Evolutionary conservation across 2,329 filamentous ascomycete genomes (phyloP), one percentile per base, ranked within the genome.

Genomic region (Raffaelea arxii): DNA sequence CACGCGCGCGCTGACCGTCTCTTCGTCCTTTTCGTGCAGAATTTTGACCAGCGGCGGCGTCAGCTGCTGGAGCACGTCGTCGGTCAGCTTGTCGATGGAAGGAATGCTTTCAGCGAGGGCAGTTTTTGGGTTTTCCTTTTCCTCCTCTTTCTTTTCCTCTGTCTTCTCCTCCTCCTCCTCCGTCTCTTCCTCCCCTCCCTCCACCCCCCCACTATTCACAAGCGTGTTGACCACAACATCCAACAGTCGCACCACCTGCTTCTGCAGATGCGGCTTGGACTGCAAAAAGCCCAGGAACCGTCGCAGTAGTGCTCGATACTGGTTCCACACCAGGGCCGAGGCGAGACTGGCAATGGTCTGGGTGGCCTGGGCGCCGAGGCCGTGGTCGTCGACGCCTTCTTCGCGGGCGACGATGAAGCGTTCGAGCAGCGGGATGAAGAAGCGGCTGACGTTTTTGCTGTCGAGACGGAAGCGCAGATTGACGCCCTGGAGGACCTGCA

Each of bases 21-120:
- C 82, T 61, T 98, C 92, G 53, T 97, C 87, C 63, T 96, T 97
- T 57, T 94, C 82, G 56, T 96, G 90, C 24, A 97, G 76, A 59
- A 95, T 92, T 40, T 80, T 78, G n/a, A 83, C 75, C 25, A 98
- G 67, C 18, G 85, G 78, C 1, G 91, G 88, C 32, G 95, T 67
- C 56, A 95, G 85, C 51, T 82, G 81, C 19, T 78, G 77, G 36
- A 78, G 75, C 44, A 97, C 70, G 54, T 95, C 88, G 1, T 77
- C 72, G 16, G 77, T 70, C 27, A 94, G 70, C 60, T 87, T 87
- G 10, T 78, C 67, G 50, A 75, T 64, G 27, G 74, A 71, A 1
- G 88, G 88, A 83, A 86, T 36, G 64, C 70, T 9, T 79, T 70
- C 22, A 95, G 74, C 10, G 69, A 66, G 39, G 62, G 58, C 44